Conservation (phyloP, 352 stramenopile species). For the Phytophthora fragariaefolia region DNA sequence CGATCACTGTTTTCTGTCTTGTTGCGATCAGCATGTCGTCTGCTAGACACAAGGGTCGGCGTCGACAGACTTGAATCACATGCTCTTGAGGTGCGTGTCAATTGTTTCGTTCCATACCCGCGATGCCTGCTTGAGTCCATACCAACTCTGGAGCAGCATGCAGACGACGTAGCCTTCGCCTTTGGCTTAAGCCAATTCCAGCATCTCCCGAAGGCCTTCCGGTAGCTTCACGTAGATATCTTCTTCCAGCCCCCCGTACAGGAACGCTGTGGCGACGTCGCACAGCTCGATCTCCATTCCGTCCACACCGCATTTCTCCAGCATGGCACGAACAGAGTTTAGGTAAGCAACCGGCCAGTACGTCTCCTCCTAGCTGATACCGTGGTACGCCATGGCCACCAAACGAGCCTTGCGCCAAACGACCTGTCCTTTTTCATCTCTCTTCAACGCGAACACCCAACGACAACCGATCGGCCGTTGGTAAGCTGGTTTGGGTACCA, state of each 20-base stretch:
- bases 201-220: background rate
- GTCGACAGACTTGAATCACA: background rate
- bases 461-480: conserved; percentile 7
- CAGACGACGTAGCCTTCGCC: conserved; percentile 4
- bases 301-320: background rate
- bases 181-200: background rate
- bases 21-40: background rate
- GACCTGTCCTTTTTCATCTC: conserved; percentile 5
- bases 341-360: background rate
- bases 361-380: background rate
- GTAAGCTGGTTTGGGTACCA: conserved; percentile 11
- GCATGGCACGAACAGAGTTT: background rate
- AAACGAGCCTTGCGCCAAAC: background rate
- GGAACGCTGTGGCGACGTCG: background rate
- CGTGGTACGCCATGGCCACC: background rate
- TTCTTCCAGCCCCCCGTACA: background rate
- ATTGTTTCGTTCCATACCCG: background rate
- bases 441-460: conserved; percentile 6
- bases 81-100: background rate
- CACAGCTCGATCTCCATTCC: background rate
- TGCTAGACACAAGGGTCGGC: background rate
- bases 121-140: too few relatives aligned
- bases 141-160: conserved; percentile 1
- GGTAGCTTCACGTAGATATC: background rate
- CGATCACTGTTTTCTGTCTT: background rate